Conservation (phyloP, 78 protist genomes). For the Dictyostelium purpureum region DNA sequence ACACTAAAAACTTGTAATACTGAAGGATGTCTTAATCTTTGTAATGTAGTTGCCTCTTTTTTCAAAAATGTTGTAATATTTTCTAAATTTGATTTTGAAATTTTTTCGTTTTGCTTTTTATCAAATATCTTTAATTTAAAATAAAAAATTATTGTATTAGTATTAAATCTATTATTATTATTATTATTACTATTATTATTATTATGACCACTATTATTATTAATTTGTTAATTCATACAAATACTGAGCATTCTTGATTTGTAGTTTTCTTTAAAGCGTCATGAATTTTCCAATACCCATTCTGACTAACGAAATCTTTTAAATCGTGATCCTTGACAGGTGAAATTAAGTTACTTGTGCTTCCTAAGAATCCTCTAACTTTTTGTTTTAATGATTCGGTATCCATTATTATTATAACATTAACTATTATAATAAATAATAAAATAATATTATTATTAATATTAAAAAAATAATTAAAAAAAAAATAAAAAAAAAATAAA, state of each 20-base stretch:
- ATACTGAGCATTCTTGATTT: conserved; percentile 44
- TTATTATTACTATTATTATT: background rate
- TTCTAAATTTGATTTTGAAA: conserved; percentile 12
- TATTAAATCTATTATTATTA: background rate
- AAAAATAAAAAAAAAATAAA: too few species aligned
- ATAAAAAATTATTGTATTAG: background rate
- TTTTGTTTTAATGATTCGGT: conserved; percentile 15
- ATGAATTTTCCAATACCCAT: conserved; percentile 43
- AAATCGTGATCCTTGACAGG: conserved; percentile 59
- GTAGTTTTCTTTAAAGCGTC: conserved; percentile 39
- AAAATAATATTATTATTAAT: too few species aligned
- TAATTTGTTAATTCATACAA: conserved; percentile 8
- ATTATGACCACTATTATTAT: too few species aligned
- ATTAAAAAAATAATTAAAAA: too few species aligned
- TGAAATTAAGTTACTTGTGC: background rate
- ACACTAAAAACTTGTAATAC: conserved; percentile 41
- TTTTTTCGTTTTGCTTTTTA: conserved; percentile 42
- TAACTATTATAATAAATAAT: too few species aligned
- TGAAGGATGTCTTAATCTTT: conserved; percentile 65
- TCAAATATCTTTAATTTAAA: conserved; percentile 15
- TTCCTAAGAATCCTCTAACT: conserved; percentile 23
- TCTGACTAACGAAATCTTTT: background rate
- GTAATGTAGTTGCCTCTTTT: conserved; percentile 53
- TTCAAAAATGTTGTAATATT: background rate
- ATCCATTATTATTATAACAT: conserved; percentile 17